Conservation (phyloP, 345 rosid species). For the Dovyalis caffra region DNA sequence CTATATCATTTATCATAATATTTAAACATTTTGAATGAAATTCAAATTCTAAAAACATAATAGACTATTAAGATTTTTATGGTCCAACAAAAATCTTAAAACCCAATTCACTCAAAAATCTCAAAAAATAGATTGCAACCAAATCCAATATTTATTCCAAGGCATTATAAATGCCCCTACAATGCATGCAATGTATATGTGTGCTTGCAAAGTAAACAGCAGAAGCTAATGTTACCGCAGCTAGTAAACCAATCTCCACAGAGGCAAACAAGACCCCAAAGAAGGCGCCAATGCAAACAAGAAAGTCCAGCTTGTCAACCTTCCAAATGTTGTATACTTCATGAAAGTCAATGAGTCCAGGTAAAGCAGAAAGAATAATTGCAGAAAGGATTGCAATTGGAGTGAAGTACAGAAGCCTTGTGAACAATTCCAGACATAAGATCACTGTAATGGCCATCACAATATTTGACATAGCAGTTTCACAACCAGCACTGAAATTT, state of each 20-base stretch:
- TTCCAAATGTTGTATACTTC: slow-evolving; percentile 71
- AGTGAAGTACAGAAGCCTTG: slow-evolving; percentile 73
- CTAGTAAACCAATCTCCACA: slow-evolving; percentile 81
- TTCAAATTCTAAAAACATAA: no score
- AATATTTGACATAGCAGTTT: slow-evolving; percentile 72
- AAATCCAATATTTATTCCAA: no score
- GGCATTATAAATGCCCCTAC: no score
- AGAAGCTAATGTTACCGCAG: slow-evolving; percentile 47
- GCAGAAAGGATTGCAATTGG: slow-evolving; percentile 81
- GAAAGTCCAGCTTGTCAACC: slow-evolving; percentile 80
- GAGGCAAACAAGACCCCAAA: slow-evolving; percentile 74
- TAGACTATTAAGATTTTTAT: no score
- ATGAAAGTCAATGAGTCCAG: slow-evolving; percentile 67
- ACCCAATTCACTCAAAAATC: no score
- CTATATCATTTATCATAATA: no score
- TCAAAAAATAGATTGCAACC: no score
- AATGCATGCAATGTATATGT: no score
- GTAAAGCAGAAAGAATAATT: slow-evolving; percentile 78
- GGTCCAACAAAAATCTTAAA: no score
- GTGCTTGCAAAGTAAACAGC: background rate
- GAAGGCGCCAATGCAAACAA: slow-evolving; percentile 82
- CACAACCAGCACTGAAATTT: slow-evolving; percentile 80
- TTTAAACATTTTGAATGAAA: no score
- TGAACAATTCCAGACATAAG: slow-evolving; percentile 55
- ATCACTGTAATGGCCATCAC: slow-evolving; percentile 86